These are phyloP conservation scores for Rhodotorula sp. DNA, from an alignment of 1,284 basidiomycete genomes.

Conservation along the genomic window DNA sequence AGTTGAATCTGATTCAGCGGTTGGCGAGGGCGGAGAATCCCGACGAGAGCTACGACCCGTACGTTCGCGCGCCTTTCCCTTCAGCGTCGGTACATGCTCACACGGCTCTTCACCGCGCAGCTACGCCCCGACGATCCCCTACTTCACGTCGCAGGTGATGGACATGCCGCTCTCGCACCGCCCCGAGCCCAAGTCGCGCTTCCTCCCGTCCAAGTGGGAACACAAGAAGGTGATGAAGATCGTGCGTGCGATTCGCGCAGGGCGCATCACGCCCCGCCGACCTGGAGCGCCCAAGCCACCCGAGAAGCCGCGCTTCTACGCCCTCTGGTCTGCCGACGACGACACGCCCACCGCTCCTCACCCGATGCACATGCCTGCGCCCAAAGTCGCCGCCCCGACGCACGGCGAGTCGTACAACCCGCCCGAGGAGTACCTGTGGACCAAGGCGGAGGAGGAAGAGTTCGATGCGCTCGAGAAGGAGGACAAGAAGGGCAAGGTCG, in stretches of 20 bases:
- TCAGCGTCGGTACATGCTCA: not conserved
- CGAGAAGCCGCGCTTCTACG: slow-evolving; percentile 74
- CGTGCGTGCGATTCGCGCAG: slow-evolving; percentile 94
- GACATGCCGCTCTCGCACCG: slow-evolving; percentile 86
- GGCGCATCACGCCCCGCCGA: slow-evolving; percentile 86
- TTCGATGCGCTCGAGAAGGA: slow-evolving; percentile 85
- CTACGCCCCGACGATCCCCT: slow-evolving; percentile 93
- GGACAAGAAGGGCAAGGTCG: slow-evolving; percentile 85
- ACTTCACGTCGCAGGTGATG: slow-evolving; percentile 96
- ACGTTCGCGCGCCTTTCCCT: not conserved
- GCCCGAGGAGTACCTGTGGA: slow-evolving; percentile 94
- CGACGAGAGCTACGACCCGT: slow-evolving; percentile 74
- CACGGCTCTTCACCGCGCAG: not conserved
- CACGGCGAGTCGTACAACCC: slow-evolving; percentile 98
- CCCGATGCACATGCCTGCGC: slow-evolving; percentile 76
- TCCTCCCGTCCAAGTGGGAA: slow-evolving; percentile 99
- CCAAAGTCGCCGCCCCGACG: slow-evolving; percentile 82
- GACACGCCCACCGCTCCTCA: slow-evolving; percentile 52
- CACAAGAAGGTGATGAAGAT: slow-evolving; percentile 99
- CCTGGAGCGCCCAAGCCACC: slow-evolving; percentile 60
- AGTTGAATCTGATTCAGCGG: slow-evolving; percentile 90
- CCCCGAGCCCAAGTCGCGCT: slow-evolving; percentile 93
- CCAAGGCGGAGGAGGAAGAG: slow-evolving; percentile 73
- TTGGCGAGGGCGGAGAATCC: slow-evolving; percentile 89
- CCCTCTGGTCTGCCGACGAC: slow-evolving; percentile 75